Conservation (phyloP, 176 grass and related monocot genomes). For the Raddia guianensis region DNA sequence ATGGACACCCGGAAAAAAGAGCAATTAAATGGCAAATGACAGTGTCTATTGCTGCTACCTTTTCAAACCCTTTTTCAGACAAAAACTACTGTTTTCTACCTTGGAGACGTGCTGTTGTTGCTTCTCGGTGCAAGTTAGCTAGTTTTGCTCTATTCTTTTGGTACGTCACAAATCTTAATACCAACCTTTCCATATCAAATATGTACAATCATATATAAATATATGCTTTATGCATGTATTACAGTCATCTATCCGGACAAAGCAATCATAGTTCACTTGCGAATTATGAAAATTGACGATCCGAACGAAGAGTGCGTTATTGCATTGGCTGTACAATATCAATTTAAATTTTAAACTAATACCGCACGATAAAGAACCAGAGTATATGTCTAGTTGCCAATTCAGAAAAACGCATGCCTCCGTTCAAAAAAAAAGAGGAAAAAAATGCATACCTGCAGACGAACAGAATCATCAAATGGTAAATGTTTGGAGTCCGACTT, state of each 20-base stretch:
- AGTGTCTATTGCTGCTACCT: background rate
- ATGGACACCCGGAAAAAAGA: background rate
- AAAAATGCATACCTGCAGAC: background rate
- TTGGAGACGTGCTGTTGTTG: constrained; percentile 16
- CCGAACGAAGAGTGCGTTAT: background rate
- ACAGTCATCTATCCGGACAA: constrained; percentile 36
- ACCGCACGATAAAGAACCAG: background rate
- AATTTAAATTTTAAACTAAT: background rate
- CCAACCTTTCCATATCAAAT: background rate
- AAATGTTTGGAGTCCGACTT: background rate
- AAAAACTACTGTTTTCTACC: background rate
- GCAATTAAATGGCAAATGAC: background rate
- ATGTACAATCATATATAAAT: constrained; percentile 29
- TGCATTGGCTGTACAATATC: background rate
- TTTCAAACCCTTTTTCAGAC: background rate
- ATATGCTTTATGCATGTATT: background rate
- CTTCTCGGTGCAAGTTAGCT: constrained; percentile 37
- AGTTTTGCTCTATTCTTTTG: background rate
- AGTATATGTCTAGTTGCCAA: background rate
- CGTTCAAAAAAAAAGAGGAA: too few relatives aligned
- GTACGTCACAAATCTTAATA: background rate
- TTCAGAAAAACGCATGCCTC: too few relatives aligned
- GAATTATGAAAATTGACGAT: constrained; percentile 32
- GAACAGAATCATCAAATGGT: background rate
- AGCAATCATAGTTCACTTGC: constrained; percentile 1